These are phyloP conservation scores for Mycena venus DNA, from an alignment of 768 basidiomycete genomes.

Conservation along the genomic window DNA sequence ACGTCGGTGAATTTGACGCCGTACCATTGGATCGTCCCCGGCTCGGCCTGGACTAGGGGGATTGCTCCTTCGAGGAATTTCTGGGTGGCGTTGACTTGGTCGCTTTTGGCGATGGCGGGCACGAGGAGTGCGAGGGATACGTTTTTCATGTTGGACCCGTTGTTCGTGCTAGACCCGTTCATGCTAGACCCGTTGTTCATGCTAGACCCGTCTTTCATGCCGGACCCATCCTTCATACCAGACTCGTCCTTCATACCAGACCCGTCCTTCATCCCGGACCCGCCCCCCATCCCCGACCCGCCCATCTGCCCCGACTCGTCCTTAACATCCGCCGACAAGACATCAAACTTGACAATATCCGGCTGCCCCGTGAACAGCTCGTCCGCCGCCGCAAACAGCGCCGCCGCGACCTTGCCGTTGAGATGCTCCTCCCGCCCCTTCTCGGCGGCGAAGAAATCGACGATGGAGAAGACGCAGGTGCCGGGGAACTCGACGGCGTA, in stretches of 20 bases:
- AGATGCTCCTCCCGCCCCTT: slow-evolving; percentile 1
- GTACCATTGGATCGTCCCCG: slow-evolving; percentile 54
- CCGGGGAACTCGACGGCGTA: too few species aligned
- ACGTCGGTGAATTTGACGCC: slow-evolving; percentile 45
- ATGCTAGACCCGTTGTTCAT: neutral
- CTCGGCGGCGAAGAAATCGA: slow-evolving; percentile 28
- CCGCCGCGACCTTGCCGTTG: slow-evolving; percentile 14
- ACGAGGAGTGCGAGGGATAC: slow-evolving; percentile 44
- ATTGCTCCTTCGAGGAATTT: slow-evolving; percentile 47
- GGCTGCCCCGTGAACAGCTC: neutral
- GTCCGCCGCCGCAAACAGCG: neutral
- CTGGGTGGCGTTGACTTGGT: slow-evolving; percentile 36
- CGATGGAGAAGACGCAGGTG: slow-evolving; percentile 45
- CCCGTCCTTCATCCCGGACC: neutral
- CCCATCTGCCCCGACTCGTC: neutral
- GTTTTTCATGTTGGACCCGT: neutral
- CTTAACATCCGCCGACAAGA: neutral
- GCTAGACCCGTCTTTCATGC: neutral
- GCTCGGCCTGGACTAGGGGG: slow-evolving; percentile 46
- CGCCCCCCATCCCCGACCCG: neutral
- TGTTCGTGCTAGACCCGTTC: neutral
- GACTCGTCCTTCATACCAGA: neutral
- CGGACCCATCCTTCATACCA: neutral
- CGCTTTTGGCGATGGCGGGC: slow-evolving; percentile 45
- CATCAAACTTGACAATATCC: neutral